Base-by-base conservation (phyloP, 2,329 filamentous ascomycete species). In the Plectosphaerella plurivora region DNA sequence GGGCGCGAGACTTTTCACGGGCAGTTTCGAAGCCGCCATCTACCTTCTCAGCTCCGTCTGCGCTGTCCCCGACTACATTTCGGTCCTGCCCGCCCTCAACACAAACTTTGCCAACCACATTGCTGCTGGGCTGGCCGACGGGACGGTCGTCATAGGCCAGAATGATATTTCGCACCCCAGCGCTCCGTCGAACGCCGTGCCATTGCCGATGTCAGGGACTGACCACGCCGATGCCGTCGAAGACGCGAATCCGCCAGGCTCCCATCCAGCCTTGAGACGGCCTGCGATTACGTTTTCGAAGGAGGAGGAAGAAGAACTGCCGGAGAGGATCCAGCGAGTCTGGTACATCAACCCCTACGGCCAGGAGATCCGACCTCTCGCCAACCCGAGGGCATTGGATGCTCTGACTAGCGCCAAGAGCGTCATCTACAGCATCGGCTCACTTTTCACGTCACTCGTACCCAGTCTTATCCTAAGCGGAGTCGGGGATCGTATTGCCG, bases 291-390 rank as follows among this genome's bases (percentile, higher is more conserved):
- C 78, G 5, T 95, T 96, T 66, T 87, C 81, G 63, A 97, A 97
- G 71, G 69, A 75, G 63, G 76, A 82, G 39, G 86, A 91, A 57
- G 83, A 89, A 55, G 89, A 93, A 51, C 76, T 97, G 1, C 81
- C 89, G 0, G 79, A 87, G 0, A 80, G 89, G 25, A 96, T 97
- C 60, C 77, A 86, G 51, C 75, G 92, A 3, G 79, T 97, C 33
- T 97, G 91, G 91, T 97, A 97, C 73, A 97, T 97, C 73, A 97
- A 97, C 64, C 93, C 93, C 0, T 97, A 97, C 67, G 93, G 93
- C n/a, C 91, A 97, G 65, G 92, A 97, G 69, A 97, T 97, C 59
- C 83, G 86, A 16, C 89, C 92, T 1, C 81, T 86, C 0, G 88
- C 91, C 2, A 97, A 96, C 62, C 86, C 91, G 0, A 85, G 90